A percentile compares a stretch with the other conserved stretches of the same genome.
These are phyloP conservation scores for Gonapodya sp. DNA, from an alignment of 192 early-diverging fungal species.

Conservation along the genomic window DNA sequence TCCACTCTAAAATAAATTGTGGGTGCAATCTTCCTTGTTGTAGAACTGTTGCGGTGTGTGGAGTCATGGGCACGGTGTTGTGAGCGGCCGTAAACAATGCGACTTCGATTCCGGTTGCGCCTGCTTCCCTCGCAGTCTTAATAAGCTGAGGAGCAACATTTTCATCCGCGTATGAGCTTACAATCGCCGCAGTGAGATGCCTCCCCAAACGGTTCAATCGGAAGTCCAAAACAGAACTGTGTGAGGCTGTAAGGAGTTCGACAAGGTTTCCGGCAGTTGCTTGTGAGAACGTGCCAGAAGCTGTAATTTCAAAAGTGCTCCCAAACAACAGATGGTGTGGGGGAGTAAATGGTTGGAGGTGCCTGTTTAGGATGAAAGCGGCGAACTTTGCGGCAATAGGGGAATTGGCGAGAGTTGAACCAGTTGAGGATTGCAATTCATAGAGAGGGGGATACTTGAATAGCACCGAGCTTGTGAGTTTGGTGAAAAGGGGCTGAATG, in stretches of 20 bases:
- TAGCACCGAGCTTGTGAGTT: not conserved
- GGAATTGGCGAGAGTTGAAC: not conserved
- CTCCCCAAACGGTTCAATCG: not conserved
- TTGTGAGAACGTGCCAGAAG: not conserved
- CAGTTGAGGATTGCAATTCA: not conserved
- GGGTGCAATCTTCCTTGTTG: constrained; percentile 72
- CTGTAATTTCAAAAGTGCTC: not conserved
- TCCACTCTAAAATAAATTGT: constrained; percentile 73
- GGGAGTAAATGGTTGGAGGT: not conserved
- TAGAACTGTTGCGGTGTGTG: constrained; percentile 68
- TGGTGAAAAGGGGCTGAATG: not conserved
- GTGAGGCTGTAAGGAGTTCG: not conserved
- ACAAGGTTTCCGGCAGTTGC: not conserved
- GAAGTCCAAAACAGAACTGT: not conserved
- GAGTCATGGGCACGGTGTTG: not conserved
- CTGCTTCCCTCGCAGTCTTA: not conserved
- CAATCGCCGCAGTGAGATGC: not conserved
- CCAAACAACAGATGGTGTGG: not conserved
- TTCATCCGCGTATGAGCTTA: not conserved
- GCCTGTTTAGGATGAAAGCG: not conserved
- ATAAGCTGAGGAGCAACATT: not conserved
- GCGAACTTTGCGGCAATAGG: not conserved
- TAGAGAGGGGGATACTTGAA: not conserved
- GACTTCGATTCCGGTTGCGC: not conserved
- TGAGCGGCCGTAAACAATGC: not conserved